Base-by-base conservation (phyloP, 2,329 filamentous ascomycete species). In the Colletotrichum sp. region DNA sequence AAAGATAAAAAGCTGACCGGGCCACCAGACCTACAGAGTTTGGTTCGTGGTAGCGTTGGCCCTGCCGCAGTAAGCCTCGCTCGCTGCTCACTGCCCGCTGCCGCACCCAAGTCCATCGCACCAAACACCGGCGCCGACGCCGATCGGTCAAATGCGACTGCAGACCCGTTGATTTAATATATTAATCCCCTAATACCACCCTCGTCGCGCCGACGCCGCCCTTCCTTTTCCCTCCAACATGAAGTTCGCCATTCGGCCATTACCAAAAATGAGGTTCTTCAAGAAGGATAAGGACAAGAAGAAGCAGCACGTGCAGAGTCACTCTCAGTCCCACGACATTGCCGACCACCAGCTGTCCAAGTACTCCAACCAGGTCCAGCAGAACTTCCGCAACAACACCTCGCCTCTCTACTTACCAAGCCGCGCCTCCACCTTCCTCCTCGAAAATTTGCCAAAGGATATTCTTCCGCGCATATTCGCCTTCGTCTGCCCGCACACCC, bases 401-500 rank as follows among this genome's bases (percentile, higher is more conserved):
- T 76, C 74, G 59, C 74, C 74, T 12, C 63, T 80, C 28, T 84
- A 83, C 75, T 83, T 83, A 71, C 86, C 87, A 10, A 87, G 85
- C 7, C 78, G 79, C 28, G 79, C 81, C 32, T 90, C 89, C 8
- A 85, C 87, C 16, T 81, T 81, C 16, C 77, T 85, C 48, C 87
- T 92, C 65, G 85, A 86, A 55, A 84, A 85, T 68, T 89, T 98
- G 13, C 94, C 95, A 12, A 85, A 89, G 30, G 86, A 90, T n/a
- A 88, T 98, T 34, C 89, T 98, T 74, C 89, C 92, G 79, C 92
- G 91, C 82, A 96, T 98, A 82, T 96, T 98, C 83, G 86, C 90
- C 80, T 92, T 92, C 79, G 93, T 98, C 72, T 98, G 96, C 81
- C 96, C 96, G 9, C 96, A 99, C 84, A 88, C 92, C 43, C 86